Conservation (phyloP, 768 basidiomycete species). For the Cystobasidium onofrii region DNA sequence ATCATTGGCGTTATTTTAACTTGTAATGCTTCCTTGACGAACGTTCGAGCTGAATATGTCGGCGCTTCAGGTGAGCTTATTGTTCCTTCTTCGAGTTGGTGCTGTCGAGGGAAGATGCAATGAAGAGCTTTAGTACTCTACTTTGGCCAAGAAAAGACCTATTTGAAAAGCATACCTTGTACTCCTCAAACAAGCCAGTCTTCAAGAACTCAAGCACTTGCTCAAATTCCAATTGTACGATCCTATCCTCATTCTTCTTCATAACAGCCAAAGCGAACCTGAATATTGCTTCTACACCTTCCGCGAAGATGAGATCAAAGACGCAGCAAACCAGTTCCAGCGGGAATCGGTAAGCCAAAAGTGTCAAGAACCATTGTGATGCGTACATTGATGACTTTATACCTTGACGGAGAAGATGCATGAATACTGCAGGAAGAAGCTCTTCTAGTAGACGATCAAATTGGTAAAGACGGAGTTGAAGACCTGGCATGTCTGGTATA, state of each 20-base stretch:
- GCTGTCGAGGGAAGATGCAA: conserved; percentile 9
- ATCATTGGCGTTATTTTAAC: conserved; percentile 89
- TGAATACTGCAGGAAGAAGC: conserved; percentile 76
- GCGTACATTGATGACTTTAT: conserved; percentile 98
- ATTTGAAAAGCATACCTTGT: conserved; percentile 52
- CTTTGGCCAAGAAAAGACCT: too few species aligned
- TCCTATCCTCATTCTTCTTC: conserved; percentile 71
- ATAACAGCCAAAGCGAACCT: conserved; percentile 82
- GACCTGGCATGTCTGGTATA: conserved; percentile 96
- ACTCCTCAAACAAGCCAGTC: conserved; percentile 68
- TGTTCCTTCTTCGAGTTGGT: conserved; percentile 38
- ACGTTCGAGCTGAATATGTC: conserved; percentile 65
- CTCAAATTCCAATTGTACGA: conserved; percentile 80
- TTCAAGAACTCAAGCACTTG: conserved; percentile 79
- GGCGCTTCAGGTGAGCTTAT: conserved; percentile 40
- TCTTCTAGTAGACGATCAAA: conserved; percentile 94
- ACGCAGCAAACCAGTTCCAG: conserved; percentile 89
- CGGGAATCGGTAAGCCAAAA: conserved; percentile 91
- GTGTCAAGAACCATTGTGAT: conserved; percentile 95
- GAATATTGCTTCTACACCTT: conserved; percentile 94
- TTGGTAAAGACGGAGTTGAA: conserved; percentile 80
- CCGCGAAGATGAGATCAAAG: conserved; percentile 91
- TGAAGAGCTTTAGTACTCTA: too few species aligned
- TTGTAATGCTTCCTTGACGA: conserved; percentile 77
- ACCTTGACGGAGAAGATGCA: conserved; percentile 87